Conservation (phyloP, 441 rosid species). For the Erodium texanum region DNA sequence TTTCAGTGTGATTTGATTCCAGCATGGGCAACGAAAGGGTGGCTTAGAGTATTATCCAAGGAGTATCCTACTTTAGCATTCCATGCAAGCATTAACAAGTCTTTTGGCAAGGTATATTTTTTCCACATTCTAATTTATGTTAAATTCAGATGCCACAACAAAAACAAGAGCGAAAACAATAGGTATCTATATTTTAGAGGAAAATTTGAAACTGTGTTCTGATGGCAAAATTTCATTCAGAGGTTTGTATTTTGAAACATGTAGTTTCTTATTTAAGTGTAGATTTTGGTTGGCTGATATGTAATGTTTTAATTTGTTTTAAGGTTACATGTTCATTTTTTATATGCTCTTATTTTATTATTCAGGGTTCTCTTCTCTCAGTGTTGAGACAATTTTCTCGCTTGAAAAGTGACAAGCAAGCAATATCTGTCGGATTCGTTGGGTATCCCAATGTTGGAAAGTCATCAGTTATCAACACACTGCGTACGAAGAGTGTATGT, state of each 20-base stretch:
- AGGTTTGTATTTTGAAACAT: background rate
- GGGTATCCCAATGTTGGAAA: slow-evolving; percentile 97
- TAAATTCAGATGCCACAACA: background rate
- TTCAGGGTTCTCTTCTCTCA: slow-evolving; percentile 83
- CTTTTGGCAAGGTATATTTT: slow-evolving; percentile 74
- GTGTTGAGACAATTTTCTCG: slow-evolving; percentile 87
- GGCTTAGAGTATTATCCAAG: slow-evolving; percentile 81
- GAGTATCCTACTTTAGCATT: slow-evolving; percentile 93
- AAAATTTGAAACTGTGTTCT: background rate
- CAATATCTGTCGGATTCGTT: slow-evolving; percentile 85
- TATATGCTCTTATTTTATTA: slow-evolving; percentile 1
- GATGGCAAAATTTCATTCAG: background rate
- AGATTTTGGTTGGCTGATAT: background rate
- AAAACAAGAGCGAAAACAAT: background rate
- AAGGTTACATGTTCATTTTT: background rate
- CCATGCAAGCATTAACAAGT: slow-evolving; percentile 86
- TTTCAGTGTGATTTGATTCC: slow-evolving; percentile 88
- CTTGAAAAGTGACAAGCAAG: slow-evolving; percentile 88
- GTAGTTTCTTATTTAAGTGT: background rate
- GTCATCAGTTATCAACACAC: slow-evolving; percentile 87
- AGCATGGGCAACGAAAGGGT: slow-evolving; percentile 91
- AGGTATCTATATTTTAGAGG: background rate
- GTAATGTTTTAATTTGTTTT: slow-evolving; percentile 2
- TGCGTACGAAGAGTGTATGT: slow-evolving; percentile 77
- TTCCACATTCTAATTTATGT: background rate